A percentile compares a stretch with the other conserved stretches of the same genome.
phyloP scores from a whole-genome alignment of 371 early-diverging fungal genomes.

The Mucor plumbeus region DNA sequence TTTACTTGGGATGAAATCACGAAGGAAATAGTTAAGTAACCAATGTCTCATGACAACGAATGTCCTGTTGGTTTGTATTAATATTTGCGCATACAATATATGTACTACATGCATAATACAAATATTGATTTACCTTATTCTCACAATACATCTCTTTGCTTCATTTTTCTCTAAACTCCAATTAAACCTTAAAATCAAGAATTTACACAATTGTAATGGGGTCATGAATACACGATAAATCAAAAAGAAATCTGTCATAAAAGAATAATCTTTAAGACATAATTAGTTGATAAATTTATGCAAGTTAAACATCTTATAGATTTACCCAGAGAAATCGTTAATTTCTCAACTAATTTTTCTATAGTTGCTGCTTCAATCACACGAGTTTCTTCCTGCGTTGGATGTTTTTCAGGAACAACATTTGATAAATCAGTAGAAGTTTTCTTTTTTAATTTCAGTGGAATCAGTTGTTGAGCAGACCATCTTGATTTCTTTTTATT shows the following conservation, averaged over 20 bases:
- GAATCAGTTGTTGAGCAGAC: slow-evolving; percentile 21
- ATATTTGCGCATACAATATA: not conserved
- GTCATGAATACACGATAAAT: slow-evolving; percentile 71
- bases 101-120: not conserved
- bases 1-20: slow-evolving; percentile 65
- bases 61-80: slow-evolving; percentile 37
- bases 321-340: slow-evolving; percentile 67
- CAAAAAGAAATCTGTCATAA: slow-evolving; percentile 75
- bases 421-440: not conserved
- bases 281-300: not conserved
- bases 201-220: slow-evolving; percentile 58
- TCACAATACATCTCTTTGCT: slow-evolving; percentile 60
- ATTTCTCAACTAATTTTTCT: slow-evolving; percentile 66
- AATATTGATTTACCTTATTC: slow-evolving; percentile 52
- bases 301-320: no score
- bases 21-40: slow-evolving; percentile 69
- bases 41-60: slow-evolving; percentile 74
- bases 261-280: slow-evolving; percentile 60
- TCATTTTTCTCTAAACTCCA: slow-evolving; percentile 66
- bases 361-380: slow-evolving; percentile 66
- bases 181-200: slow-evolving; percentile 64
- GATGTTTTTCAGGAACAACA: not conserved
- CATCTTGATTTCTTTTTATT: slow-evolving; percentile 17
- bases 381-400: not conserved
- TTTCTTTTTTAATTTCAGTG: slow-evolving; percentile 14